These are phyloP conservation scores for Boletus rubescentipes DNA, from an alignment of 768 basidiomycete genomes.

Conservation along the genomic window DNA sequence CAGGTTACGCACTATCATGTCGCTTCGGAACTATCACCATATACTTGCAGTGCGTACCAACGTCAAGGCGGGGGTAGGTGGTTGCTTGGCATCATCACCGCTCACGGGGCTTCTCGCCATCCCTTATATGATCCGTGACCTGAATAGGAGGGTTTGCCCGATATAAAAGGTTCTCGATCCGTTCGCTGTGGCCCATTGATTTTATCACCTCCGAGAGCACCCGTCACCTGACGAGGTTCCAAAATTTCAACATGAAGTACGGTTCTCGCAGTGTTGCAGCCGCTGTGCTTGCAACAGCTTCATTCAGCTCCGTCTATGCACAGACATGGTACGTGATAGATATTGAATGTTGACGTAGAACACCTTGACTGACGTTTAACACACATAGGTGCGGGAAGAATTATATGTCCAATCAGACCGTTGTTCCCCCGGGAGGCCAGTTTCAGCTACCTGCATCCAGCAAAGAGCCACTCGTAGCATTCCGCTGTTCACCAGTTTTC, in stretches of 20 bases:
- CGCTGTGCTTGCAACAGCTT: conserved; percentile 10
- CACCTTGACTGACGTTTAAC: background rate
- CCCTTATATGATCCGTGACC: background rate
- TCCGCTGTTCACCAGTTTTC: conserved; percentile 47
- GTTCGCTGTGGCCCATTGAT: background rate
- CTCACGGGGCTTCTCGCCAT: background rate
- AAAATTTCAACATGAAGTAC: conserved; percentile 22
- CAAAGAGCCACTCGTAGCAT: conserved; percentile 38
- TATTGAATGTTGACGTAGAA: too few relatives aligned
- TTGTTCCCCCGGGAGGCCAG: conserved; percentile 46
- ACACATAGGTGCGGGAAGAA: conserved; percentile 50
- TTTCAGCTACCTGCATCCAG: conserved; percentile 40
- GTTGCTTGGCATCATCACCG: background rate
- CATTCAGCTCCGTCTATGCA: conserved; percentile 12
- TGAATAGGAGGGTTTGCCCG: background rate
- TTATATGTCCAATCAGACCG: conserved; percentile 40
- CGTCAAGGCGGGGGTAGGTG: background rate
- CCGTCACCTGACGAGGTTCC: background rate
- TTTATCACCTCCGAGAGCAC: too few relatives aligned
- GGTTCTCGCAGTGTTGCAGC: background rate
- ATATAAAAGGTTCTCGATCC: conserved; percentile 9
- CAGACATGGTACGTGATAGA: conserved; percentile 27
- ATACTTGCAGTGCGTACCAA: too few relatives aligned
- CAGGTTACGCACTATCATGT: too few relatives aligned
- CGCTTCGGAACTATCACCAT: too few relatives aligned